These are phyloP conservation scores for Cutaneotrichosporon arboriforme DNA, from an alignment of 1,284 basidiomycete genomes.

Conservation along the genomic window DNA sequence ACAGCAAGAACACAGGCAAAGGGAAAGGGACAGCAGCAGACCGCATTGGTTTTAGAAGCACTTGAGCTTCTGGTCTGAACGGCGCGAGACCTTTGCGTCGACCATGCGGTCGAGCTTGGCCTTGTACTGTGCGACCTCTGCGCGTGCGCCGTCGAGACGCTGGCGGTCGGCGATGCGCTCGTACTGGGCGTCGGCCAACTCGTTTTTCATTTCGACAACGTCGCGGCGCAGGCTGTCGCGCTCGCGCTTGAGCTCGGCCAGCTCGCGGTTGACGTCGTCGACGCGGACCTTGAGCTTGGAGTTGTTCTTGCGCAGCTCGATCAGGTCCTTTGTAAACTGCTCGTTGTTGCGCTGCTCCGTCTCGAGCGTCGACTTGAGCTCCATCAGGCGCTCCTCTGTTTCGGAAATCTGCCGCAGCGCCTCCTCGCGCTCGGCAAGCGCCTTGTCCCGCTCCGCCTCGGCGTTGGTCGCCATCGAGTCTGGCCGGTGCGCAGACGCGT, in stretches of 20 bases:
- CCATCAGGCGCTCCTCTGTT: slow-evolving; percentile 8
- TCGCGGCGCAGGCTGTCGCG: slow-evolving; percentile 24
- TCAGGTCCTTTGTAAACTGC: slow-evolving; percentile 21
- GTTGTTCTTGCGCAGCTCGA: slow-evolving; percentile 26
- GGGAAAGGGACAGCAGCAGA: neutral
- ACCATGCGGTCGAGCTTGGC: slow-evolving; percentile 39
- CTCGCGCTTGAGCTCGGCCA: slow-evolving; percentile 31
- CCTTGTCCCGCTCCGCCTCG: slow-evolving; percentile 14
- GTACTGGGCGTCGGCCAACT: slow-evolving; percentile 24
- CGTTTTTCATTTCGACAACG: slow-evolving; percentile 25
- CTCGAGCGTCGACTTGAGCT: slow-evolving; percentile 13
- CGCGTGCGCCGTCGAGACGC: slow-evolving; percentile 32
- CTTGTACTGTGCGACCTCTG: slow-evolving; percentile 33
- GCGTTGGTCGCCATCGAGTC: slow-evolving; percentile 12
- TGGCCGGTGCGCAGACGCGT: slow-evolving; percentile 5
- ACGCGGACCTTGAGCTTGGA: slow-evolving; percentile 38
- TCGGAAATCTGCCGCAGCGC: slow-evolving; percentile 10
- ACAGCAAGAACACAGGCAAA: neutral
- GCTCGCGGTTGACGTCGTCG: slow-evolving; percentile 23
- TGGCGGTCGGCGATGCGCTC: slow-evolving; percentile 36
- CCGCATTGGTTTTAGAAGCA: too few relatives aligned
- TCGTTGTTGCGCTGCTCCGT: slow-evolving; percentile 18
- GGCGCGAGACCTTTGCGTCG: slow-evolving; percentile 40
- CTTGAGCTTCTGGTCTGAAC: slow-evolving; percentile 35
- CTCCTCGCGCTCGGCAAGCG: slow-evolving; percentile 17